Conservation (phyloP, 176 grass and related monocot genomes). For the Raddia guianensis region DNA sequence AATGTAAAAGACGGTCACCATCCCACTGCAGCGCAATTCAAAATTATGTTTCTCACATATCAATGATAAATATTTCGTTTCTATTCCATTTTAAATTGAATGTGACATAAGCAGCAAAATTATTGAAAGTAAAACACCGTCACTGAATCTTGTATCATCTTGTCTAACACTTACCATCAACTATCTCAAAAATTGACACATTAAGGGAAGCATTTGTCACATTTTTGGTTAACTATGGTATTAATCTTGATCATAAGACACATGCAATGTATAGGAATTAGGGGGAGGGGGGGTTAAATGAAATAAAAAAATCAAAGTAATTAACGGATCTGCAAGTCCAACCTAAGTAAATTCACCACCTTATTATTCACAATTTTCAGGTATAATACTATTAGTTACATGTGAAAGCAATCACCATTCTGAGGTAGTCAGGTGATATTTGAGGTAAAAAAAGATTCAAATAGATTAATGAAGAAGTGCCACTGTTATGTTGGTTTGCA, state of each 20-base stretch:
- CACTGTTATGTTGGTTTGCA: slow-evolving; percentile 2
- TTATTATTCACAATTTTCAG: slow-evolving; percentile 1
- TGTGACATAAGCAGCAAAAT: slow-evolving; percentile 13
- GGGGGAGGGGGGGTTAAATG: neutral
- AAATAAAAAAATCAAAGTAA: neutral
- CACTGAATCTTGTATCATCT: neutral
- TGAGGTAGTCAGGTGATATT: neutral
- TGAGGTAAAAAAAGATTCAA: neutral
- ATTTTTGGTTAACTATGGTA: slow-evolving; percentile 9
- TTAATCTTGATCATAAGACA: neutral
- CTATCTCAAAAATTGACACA: slow-evolving; percentile 1
- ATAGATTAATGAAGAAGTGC: slow-evolving; percentile 16
- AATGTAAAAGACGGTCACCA: slow-evolving; percentile 55
- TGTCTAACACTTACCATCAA: neutral
- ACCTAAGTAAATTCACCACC: neutral
- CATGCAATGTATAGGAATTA: neutral
- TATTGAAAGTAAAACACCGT: neutral
- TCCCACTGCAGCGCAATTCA: slow-evolving; percentile 53
- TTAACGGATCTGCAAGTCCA: neutral
- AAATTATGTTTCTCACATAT: slow-evolving; percentile 27
- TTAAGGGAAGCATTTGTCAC: neutral
- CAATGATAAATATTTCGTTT: neutral
- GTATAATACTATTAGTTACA: neutral
- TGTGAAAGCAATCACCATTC: neutral
- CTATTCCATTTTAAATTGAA: neutral